Evolutionary conservation across 2,329 filamentous ascomycete genomes (phyloP), one percentile per base, ranked within the genome.

Genomic region (Colletotrichum chlorophyti): DNA sequence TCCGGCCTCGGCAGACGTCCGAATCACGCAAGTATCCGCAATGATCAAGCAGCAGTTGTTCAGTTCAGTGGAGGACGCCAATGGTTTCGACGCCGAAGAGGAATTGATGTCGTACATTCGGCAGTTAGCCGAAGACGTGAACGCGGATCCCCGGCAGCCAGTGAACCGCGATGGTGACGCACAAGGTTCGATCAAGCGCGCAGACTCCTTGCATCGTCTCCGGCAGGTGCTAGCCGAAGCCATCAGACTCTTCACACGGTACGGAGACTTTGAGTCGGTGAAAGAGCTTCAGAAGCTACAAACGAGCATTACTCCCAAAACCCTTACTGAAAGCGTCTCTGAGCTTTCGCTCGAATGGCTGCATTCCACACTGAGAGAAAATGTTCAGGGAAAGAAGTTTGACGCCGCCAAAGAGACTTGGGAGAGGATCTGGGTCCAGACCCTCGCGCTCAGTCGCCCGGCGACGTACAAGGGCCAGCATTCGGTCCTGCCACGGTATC

Each of bases 341-440:
- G 61, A 71, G 1, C 73, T 83, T 14, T 83, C 87, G 0, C 72
- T 85, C 3, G 70, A 76, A 14, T 73, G 93, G 52, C 73, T 91
- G 19, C 79, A 80, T 46, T 81, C 87, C 8, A 72, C 94, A 57
- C 93, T 97, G 89, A 76, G 81, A 19, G 80, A 85, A 1, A 83
- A 90, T 66, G 75, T 85, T 38, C 76, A 79, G 48, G 82, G 87
- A 15, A 73, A 78, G 34, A 79, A 87, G 19, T 82, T 85, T 63
- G 76, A 82, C 5, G 79, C 84, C 48, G 86, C 94, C 17, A 81
- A 85, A 61, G 72, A 81, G 41, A 86, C 84, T 47, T 97, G 92
- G 91, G 64, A 82, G 2, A 70, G 87, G 23, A 81, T 86, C 2
- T 80, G 89, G 53, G 65, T 77, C 5, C 79, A 81, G 60, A 83